Evolutionary conservation across 306 rosid species (phyloP).

Genomic region (Vigna reflexopilosa): DNA sequence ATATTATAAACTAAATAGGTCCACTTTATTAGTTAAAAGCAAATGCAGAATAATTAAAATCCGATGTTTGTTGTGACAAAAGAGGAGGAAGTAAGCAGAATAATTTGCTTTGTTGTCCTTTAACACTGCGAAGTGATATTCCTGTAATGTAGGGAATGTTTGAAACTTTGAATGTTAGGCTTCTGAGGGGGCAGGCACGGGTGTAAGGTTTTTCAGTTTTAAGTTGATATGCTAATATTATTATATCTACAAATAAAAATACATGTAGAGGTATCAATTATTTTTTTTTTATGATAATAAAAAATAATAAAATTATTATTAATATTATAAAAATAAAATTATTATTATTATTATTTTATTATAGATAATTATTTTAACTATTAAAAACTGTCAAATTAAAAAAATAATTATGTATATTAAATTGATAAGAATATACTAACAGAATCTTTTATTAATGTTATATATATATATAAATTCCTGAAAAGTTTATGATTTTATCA

Average conservation of each 20-base stretch:
- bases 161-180: neutral
- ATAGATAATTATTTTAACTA: too few species aligned
- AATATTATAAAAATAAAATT: too few species aligned
- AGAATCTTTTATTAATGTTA: too few species aligned
- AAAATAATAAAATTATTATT: too few species aligned
- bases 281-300: too few species aligned
- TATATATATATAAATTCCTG: neutral
- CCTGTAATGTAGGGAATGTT: neutral
- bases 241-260: neutral
- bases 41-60: neutral
- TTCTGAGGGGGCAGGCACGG: neutral
- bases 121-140: neutral
- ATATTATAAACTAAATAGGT: neutral
- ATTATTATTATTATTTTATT: too few species aligned
- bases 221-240: neutral
- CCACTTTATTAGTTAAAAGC: neutral
- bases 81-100: too few species aligned
- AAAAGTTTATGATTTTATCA: neutral
- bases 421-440: too few species aligned
- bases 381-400: too few species aligned
- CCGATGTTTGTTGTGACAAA: too few species aligned
- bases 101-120: neutral
- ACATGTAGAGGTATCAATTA: neutral
- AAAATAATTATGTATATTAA: too few species aligned
- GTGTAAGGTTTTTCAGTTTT: neutral